Percentiles rank a stretch among this genome's conserved stretches.
These are phyloP conservation scores for Pseudomonodictys pantanalensis DNA, from an alignment of 495 filamentous ascomycete species.

Conservation along the genomic window DNA sequence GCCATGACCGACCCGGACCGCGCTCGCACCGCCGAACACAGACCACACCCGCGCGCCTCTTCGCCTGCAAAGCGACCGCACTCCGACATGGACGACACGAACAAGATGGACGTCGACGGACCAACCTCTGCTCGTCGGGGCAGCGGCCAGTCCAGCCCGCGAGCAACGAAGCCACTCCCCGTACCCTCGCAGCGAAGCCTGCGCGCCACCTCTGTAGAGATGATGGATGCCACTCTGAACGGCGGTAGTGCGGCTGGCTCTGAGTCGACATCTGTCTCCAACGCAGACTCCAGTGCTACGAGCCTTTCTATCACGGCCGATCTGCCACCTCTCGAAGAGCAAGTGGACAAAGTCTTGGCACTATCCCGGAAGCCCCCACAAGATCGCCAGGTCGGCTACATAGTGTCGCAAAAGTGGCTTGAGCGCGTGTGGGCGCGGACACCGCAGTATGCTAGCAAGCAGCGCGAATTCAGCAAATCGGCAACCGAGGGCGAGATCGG, in stretches of 20 bases:
- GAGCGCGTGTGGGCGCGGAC: conserved; percentile 67
- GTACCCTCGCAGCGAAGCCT: conserved; percentile 4
- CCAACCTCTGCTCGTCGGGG: conserved; percentile 15
- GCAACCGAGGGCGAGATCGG: conserved; percentile 64
- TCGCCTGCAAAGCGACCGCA: conserved; percentile 57
- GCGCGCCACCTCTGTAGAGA: conserved; percentile 31
- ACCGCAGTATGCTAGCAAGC: conserved; percentile 48
- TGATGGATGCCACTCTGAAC: conserved; percentile 24
- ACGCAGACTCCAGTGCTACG: conserved; percentile 26
- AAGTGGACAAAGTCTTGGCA: conserved; percentile 66
- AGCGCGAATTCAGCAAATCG: conserved; percentile 57
- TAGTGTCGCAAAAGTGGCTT: conserved; percentile 80
- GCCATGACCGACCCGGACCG: conserved; percentile 49
- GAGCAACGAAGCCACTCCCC: conserved; percentile 10
- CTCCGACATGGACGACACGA: conserved; percentile 48
- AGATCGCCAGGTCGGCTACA: conserved; percentile 71
- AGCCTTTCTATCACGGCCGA: conserved; percentile 15
- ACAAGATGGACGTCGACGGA: conserved; percentile 42
- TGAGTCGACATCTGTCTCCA: conserved; percentile 23
- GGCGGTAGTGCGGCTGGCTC: conserved; percentile 18
- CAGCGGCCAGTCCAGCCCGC: conserved; percentile 20
- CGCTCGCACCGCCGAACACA: conserved; percentile 12
- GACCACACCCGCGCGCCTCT: conserved; percentile 43
- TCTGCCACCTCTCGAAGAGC: conserved; percentile 59
- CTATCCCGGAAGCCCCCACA: conserved; percentile 51